A percentile compares a stretch with the other conserved stretches of the same genome.
Evolutionary conservation across 371 early-diverging fungal genomes (phyloP).

Genomic region (Lichtheimia hyalospora): DNA sequence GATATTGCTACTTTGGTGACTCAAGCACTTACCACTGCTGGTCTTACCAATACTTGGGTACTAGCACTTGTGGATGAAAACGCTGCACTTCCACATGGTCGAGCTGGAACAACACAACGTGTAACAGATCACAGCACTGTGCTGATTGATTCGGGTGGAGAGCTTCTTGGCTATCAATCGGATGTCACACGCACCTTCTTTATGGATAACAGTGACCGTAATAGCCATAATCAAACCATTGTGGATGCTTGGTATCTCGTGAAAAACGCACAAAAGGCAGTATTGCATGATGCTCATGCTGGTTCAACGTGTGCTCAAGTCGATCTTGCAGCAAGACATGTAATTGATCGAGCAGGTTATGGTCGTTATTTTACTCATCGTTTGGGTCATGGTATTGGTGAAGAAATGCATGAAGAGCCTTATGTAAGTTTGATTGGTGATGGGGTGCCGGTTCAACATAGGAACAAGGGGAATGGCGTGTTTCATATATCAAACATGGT

Average conservation of each 20-base stretch:
- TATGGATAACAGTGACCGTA: conserved; percentile 18
- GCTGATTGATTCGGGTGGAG: conserved; percentile 58
- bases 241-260: conserved; percentile 58
- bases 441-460: no score
- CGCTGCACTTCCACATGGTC: conserved; percentile 63
- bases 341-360: conserved; percentile 46
- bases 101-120: conserved; percentile 37
- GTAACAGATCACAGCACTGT: conserved; percentile 47
- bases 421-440: conserved; percentile 25
- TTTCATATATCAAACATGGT: not conserved
- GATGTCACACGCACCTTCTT: conserved; percentile 61
- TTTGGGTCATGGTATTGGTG: conserved; percentile 60
- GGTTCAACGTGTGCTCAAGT: conserved; percentile 48
- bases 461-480: not conserved
- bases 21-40: conserved; percentile 33
- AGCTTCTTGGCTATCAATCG: conserved; percentile 32
- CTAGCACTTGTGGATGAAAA: conserved; percentile 52
- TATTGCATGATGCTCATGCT: conserved; percentile 28
- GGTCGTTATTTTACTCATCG: conserved; percentile 57
- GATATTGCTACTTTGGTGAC: conserved; percentile 43
- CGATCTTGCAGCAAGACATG: conserved; percentile 50
- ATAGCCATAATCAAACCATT: conserved; percentile 47
- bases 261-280: conserved; percentile 47
- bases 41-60: conserved; percentile 53
- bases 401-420: conserved; percentile 64